These are phyloP conservation scores for Penicillium goetzii DNA, from an alignment of 495 filamentous ascomycete species.

Conservation along the genomic window DNA sequence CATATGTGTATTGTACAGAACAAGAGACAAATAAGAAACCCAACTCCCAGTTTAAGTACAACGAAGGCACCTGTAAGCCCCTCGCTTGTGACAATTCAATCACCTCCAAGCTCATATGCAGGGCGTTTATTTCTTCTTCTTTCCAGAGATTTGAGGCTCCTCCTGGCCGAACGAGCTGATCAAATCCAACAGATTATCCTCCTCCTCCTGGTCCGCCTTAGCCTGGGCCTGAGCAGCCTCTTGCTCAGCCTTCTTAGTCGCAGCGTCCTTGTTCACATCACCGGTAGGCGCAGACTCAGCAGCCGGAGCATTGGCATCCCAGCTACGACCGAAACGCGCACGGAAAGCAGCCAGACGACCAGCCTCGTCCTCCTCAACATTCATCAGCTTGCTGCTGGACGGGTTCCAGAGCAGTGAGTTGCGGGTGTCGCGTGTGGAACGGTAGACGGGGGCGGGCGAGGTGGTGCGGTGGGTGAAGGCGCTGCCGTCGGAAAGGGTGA, in stretches of 20 bases:
- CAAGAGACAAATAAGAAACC: constrained; percentile 22
- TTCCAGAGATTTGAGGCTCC: constrained; percentile 34
- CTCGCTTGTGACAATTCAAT: background rate
- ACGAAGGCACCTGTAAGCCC: background rate
- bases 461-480: constrained; percentile 89
- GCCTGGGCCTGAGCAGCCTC: constrained; percentile 39
- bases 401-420: constrained; percentile 94
- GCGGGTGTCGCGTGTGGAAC: constrained; percentile 77
- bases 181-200: constrained; percentile 70
- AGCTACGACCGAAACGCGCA: constrained; percentile 78
- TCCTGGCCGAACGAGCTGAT: constrained; percentile 65
- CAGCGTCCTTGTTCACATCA: constrained; percentile 24
- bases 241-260: constrained; percentile 36
- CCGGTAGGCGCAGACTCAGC: constrained; percentile 23
- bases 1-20: constrained; percentile 37
- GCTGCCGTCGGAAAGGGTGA: constrained; percentile 90
- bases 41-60: constrained; percentile 26
- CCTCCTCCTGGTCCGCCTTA: constrained; percentile 44
- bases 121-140: constrained; percentile 40
- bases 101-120: background rate
- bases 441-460: constrained; percentile 76
- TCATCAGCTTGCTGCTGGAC: constrained; percentile 70
- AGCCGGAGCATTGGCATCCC: constrained; percentile 62
- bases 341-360: constrained; percentile 86
- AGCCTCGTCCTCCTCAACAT: constrained; percentile 94